phyloP scores from a whole-genome alignment of 2,329 filamentous ascomycete species.

The Corniculantispora saksenae region DNA sequence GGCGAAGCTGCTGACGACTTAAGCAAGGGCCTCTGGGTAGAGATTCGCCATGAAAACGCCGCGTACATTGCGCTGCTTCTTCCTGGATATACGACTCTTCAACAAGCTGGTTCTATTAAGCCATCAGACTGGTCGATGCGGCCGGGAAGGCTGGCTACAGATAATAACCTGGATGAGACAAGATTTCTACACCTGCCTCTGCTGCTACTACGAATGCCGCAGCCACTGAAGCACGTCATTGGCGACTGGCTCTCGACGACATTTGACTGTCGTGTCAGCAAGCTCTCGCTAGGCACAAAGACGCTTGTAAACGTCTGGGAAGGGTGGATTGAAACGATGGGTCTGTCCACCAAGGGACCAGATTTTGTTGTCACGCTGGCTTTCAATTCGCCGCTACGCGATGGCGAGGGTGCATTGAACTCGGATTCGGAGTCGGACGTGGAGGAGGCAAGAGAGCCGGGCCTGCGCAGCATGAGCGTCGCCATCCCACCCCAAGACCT shows the following conservation, averaged over 20 bases:
- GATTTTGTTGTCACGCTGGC: conserved; percentile 54
- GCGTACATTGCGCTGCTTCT: conserved; percentile 53
- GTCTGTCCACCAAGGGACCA: conserved; percentile 35
- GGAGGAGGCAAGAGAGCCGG: conserved; percentile 25
- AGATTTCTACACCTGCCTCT: conserved; percentile 49
- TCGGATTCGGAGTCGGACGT: conserved; percentile 24
- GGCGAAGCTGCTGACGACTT: conserved; percentile 26
- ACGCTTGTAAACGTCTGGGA: conserved; percentile 54
- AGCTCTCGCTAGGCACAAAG: conserved; percentile 51
- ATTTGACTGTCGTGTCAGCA: conserved; percentile 58
- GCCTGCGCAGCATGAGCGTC: conserved; percentile 50
- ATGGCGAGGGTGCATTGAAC: conserved; percentile 14
- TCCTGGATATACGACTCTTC: conserved; percentile 34
- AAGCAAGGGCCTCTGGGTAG: conserved; percentile 43
- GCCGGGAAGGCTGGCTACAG: conserved; percentile 18
- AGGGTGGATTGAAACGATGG: conserved; percentile 47
- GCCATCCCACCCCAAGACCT: conserved; percentile 52
- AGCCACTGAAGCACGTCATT: conserved; percentile 50
- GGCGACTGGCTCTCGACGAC: conserved; percentile 52
- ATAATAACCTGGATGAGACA: conserved; percentile 7
- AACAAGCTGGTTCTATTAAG: neutral
- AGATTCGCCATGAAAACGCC: conserved; percentile 55
- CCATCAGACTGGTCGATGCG: conserved; percentile 27
- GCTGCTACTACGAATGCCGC: conserved; percentile 57
- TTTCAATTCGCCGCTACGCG: conserved; percentile 45